These are phyloP conservation scores for Hevea brasiliensis DNA, from an alignment of 345 rosid genomes.

Conservation along the genomic window DNA sequence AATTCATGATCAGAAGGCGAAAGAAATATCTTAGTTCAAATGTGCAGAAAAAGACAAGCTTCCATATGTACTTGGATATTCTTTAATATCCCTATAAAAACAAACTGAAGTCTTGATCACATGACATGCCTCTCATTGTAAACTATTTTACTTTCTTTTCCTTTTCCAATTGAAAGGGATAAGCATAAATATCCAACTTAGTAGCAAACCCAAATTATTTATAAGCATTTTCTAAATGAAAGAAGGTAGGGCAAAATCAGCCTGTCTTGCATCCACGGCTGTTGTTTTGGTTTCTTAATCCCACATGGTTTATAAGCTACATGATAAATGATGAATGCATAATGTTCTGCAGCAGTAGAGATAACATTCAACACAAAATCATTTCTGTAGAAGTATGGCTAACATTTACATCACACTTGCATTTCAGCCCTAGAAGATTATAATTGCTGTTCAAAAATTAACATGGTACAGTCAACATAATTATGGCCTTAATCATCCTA, in stretches of 20 bases:
- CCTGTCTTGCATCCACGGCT: background rate
- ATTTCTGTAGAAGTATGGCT: background rate
- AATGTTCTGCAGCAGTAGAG: background rate
- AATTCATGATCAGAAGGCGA: conserved; percentile 5
- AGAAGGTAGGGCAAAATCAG: background rate
- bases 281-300: background rate
- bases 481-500: background rate
- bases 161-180: background rate
- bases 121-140: background rate
- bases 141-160: background rate
- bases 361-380: background rate
- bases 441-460: background rate
- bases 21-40: background rate
- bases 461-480: background rate
- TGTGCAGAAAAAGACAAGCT: background rate
- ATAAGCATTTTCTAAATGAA: background rate
- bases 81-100: background rate
- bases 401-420: background rate
- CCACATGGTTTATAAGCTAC: background rate
- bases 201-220: background rate
- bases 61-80: background rate
- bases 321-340: background rate
- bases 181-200: background rate
- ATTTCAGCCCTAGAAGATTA: background rate
- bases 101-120: background rate